Conservation (phyloP, 2,329 filamentous ascomycete species). For the Lachnellula hyalina region DNA sequence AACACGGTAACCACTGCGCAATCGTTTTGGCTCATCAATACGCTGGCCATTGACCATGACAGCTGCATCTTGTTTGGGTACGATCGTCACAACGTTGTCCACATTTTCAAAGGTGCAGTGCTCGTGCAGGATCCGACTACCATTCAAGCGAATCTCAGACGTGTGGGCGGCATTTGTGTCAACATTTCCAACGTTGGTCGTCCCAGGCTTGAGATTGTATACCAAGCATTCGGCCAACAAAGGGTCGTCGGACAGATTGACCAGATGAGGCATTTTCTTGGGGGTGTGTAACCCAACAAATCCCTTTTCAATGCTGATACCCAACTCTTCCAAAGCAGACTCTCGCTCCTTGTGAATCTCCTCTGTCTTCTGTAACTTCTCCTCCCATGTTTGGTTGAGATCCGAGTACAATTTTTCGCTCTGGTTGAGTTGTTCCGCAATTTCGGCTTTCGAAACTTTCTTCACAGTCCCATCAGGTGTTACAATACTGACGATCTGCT, state of each 20-base stretch:
- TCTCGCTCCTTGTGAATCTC: conserved; percentile 97
- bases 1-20: conserved; percentile 89
- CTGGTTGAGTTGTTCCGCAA: conserved; percentile 91
- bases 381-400: conserved; percentile 97
- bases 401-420: conserved; percentile 95
- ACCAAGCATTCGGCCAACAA: conserved; percentile 92
- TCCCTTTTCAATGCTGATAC: conserved; percentile 98
- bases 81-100: conserved; percentile 86
- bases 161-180: conserved; percentile 70
- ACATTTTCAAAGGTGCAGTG: conserved; percentile 93
- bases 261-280: conserved; percentile 98
- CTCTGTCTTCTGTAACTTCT: conserved; percentile 92
- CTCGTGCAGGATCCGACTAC: conserved; percentile 83
- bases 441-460: conserved; percentile 97
- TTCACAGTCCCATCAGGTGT: conserved; percentile 79
- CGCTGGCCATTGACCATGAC: conserved; percentile 97
- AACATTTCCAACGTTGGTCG: conserved; percentile 89
- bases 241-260: conserved; percentile 94
- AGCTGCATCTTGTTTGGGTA: conserved; percentile 84
- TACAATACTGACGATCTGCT: conserved; percentile 95
- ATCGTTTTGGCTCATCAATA: conserved; percentile 75
- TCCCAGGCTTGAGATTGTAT: conserved; percentile 95
- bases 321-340: conserved; percentile 88
- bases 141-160: conserved; percentile 89
- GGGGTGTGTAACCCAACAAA: conserved; percentile 93